These are phyloP conservation scores for Cardamine resedifolia DNA, from an alignment of 345 rosid species.

Conservation along the genomic window DNA sequence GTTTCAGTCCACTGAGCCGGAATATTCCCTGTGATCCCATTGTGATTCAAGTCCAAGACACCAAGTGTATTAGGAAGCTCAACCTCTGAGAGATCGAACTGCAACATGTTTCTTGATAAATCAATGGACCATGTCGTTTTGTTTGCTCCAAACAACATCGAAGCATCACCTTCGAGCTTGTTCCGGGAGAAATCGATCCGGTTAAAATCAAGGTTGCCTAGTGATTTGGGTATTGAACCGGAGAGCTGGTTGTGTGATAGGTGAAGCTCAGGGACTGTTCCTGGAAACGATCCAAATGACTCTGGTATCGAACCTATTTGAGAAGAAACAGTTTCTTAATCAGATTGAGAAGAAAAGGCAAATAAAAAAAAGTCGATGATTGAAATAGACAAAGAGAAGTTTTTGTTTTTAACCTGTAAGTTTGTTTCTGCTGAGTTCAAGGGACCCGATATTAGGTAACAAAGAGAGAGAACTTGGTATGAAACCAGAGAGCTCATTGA, in stretches of 20 bases:
- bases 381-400: not conserved
- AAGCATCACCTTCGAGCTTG: slow-evolving; percentile 62
- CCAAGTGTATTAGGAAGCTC: slow-evolving; percentile 42
- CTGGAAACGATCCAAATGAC: slow-evolving; percentile 52
- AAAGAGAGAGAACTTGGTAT: slow-evolving; percentile 51
- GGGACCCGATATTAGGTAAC: slow-evolving; percentile 42
- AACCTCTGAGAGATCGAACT: slow-evolving; percentile 57
- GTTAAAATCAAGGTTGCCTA: slow-evolving; percentile 50
- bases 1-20: slow-evolving; percentile 47
- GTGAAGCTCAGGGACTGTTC: slow-evolving; percentile 38
- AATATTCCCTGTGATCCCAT: slow-evolving; percentile 60
- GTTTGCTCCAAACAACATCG: slow-evolving; percentile 56
- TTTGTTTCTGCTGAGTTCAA: slow-evolving; percentile 60
- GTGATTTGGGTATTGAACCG: slow-evolving; percentile 55
- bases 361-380: not conserved
- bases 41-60: slow-evolving; percentile 62
- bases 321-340: not conserved
- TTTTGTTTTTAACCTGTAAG: slow-evolving; percentile 35
- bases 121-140: slow-evolving; percentile 47
- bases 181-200: slow-evolving; percentile 62
- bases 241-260: slow-evolving; percentile 72
- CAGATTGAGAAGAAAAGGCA: not conserved
- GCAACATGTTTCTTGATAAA: slow-evolving; percentile 61
- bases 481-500: slow-evolving; percentile 60
- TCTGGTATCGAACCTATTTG: slow-evolving; percentile 53